A percentile compares a stretch with the other conserved stretches of the same genome.
Conservation (phyloP, 129 eudicot species). For the Flaveria brownii region DNA sequence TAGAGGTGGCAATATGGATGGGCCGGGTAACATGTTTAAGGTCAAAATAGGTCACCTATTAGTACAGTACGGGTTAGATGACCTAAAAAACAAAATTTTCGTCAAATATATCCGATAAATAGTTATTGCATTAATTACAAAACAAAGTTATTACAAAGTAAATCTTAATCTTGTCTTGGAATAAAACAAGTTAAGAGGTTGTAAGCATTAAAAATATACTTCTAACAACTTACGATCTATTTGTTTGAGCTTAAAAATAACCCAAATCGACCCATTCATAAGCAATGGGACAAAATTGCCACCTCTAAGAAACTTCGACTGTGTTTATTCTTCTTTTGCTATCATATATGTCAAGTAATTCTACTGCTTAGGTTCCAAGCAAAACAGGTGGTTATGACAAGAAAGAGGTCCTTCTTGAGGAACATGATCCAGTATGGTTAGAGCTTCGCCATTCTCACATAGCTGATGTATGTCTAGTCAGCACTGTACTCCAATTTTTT, state of each 20-base stretch:
- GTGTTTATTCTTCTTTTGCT: conserved; percentile 27
- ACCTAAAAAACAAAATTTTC: neutral
- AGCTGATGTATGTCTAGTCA: conserved; percentile 73
- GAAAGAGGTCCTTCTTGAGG: conserved; percentile 89
- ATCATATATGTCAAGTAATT: conserved; percentile 37
- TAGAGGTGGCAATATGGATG: conserved; percentile 8
- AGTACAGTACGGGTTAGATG: neutral
- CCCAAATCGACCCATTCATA: conserved; percentile 7
- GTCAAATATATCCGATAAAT: neutral
- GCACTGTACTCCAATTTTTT: neutral
- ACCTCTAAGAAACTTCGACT: neutral
- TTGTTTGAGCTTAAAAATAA: conserved; percentile 1
- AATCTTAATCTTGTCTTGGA: neutral
- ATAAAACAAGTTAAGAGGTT: neutral
- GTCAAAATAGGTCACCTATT: conserved; percentile 4
- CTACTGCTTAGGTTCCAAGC: conserved; percentile 70
- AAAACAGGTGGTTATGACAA: conserved; percentile 70
- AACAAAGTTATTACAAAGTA: neutral
- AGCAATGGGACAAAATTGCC: conserved; percentile 4
- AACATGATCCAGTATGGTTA: conserved; percentile 90
- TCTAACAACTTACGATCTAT: neutral
- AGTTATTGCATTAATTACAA: neutral
- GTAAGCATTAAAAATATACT: neutral
- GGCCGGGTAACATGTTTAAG: neutral
- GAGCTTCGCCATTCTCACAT: conserved; percentile 97